These are phyloP conservation scores for Boletus speciosus DNA, from an alignment of 768 basidiomycete species.

Conservation along the genomic window DNA sequence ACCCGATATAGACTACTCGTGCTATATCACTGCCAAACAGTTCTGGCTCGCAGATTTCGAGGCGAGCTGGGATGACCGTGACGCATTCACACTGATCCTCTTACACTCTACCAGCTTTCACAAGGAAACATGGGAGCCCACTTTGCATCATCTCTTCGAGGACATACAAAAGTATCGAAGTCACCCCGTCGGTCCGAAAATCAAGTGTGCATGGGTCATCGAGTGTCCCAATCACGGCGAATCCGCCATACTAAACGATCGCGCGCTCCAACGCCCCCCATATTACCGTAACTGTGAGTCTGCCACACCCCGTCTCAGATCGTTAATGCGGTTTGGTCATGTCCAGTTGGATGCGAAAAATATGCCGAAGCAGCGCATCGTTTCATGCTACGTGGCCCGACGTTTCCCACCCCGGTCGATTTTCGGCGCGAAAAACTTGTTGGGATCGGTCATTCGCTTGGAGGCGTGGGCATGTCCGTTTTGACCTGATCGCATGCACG, in stretches of 20 bases:
- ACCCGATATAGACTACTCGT: slow-evolving; percentile 42
- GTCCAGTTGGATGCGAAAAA: slow-evolving; percentile 58
- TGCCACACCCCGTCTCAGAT: background rate
- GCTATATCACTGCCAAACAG: slow-evolving; percentile 54
- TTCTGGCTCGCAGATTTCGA: slow-evolving; percentile 47
- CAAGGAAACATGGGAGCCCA: slow-evolving; percentile 72
- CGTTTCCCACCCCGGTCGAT: slow-evolving; percentile 40
- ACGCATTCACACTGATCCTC: slow-evolving; percentile 55
- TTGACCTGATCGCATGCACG: background rate
- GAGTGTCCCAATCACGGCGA: slow-evolving; percentile 75
- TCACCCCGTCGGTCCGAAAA: slow-evolving; percentile 1
- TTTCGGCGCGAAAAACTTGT: slow-evolving; percentile 51
- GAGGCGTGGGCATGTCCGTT: slow-evolving; percentile 59
- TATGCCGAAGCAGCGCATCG: slow-evolving; percentile 58
- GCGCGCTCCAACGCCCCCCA: slow-evolving; percentile 40
- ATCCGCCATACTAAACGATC: slow-evolving; percentile 51
- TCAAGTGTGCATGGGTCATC: slow-evolving; percentile 54
- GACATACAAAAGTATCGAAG: slow-evolving; percentile 10
- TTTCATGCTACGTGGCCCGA: slow-evolving; percentile 46
- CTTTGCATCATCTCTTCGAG: slow-evolving; percentile 46
- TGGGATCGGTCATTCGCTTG: slow-evolving; percentile 68
- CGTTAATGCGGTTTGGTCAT: background rate
- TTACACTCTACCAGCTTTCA: slow-evolving; percentile 72
- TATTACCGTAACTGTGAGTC: slow-evolving; percentile 47
- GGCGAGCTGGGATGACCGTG: slow-evolving; percentile 33